A percentile compares a stretch with the other conserved stretches of the same genome.
These are phyloP conservation scores for Termitomyces sp. DNA, from an alignment of 768 basidiomycete species.

Conservation along the genomic window DNA sequence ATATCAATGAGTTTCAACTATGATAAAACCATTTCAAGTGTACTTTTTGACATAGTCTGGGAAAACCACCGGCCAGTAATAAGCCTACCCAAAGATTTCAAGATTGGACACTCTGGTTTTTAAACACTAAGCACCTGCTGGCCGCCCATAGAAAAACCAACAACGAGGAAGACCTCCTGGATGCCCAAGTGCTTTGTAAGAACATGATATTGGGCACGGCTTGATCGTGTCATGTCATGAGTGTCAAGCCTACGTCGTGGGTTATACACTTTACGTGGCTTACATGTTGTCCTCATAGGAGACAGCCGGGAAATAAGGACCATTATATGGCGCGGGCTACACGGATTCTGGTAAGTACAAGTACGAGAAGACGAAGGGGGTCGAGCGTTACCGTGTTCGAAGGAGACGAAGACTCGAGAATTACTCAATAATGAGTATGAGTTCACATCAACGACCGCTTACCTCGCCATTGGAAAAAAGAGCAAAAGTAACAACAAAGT, in stretches of 20 bases:
- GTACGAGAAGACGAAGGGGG: neutral
- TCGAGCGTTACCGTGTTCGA: slow-evolving; percentile 45
- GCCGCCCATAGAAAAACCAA: slow-evolving; percentile 60
- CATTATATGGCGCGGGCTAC: slow-evolving; percentile 50
- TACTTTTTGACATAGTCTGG: slow-evolving; percentile 50
- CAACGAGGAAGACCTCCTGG: slow-evolving; percentile 37
- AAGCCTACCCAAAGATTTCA: slow-evolving; percentile 29
- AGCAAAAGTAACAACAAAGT: slow-evolving; percentile 52
- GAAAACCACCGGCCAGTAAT: slow-evolving; percentile 52
- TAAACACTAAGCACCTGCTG: slow-evolving; percentile 30
- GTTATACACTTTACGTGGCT: slow-evolving; percentile 4
- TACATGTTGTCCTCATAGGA: slow-evolving; percentile 59
- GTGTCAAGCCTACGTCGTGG: neutral
- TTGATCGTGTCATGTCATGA: slow-evolving; percentile 13
- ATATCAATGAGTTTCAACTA: neutral
- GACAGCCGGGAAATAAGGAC: slow-evolving; percentile 52
- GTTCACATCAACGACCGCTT: slow-evolving; percentile 5
- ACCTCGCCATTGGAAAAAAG: slow-evolving; percentile 60
- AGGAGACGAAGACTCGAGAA: slow-evolving; percentile 49
- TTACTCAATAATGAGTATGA: neutral
- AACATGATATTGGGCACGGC: slow-evolving; percentile 51
- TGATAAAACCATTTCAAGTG: neutral
- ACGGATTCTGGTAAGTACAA: neutral
- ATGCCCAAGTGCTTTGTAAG: slow-evolving; percentile 43
- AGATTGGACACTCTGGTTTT: neutral